A percentile compares a stretch with the other conserved stretches of the same genome.
Conservation (phyloP, 2,329 filamentous ascomycete genomes). For the Aureobasidium melanogenum region DNA sequence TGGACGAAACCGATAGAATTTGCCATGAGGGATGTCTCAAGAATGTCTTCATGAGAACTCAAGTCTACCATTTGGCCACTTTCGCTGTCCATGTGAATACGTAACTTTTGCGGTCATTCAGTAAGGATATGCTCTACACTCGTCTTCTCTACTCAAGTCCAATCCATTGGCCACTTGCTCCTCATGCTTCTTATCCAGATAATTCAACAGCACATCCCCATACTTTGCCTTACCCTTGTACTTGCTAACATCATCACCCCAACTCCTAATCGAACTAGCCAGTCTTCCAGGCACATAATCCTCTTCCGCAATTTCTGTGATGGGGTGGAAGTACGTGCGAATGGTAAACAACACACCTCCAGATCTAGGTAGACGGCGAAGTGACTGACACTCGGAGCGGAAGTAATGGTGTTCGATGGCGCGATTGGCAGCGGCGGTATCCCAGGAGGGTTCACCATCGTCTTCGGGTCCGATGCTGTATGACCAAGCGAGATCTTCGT, state of each 20-base stretch:
- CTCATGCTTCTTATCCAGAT: slow-evolving; percentile 63
- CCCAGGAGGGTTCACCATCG: slow-evolving; percentile 55
- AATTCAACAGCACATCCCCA: slow-evolving; percentile 63
- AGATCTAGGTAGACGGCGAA: slow-evolving; percentile 40
- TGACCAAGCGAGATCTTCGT: slow-evolving; percentile 68
- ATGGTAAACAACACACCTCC: slow-evolving; percentile 61
- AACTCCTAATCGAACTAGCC: slow-evolving; percentile 70
- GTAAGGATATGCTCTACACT: slow-evolving; percentile 54
- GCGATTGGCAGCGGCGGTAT: slow-evolving; percentile 64
- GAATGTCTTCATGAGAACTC: background rate
- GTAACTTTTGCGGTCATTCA: slow-evolving; percentile 15
- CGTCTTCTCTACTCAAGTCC: slow-evolving; percentile 52
- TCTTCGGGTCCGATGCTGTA: slow-evolving; percentile 69
- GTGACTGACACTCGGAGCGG: slow-evolving; percentile 63
- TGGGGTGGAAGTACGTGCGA: slow-evolving; percentile 67
- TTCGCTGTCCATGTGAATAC: background rate
- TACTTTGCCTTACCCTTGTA: slow-evolving; percentile 77
- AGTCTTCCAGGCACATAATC: slow-evolving; percentile 69
- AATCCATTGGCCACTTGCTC: slow-evolving; percentile 63
- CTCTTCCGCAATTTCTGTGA: slow-evolving; percentile 60
- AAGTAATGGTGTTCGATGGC: slow-evolving; percentile 68
- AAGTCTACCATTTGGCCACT: background rate
- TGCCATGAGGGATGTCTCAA: background rate
- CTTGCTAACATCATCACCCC: slow-evolving; percentile 65
- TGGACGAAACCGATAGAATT: background rate